Evolutionary conservation across 1,284 basidiomycete genomes (phyloP).

Genomic region (Malassezia sp.): DNA sequence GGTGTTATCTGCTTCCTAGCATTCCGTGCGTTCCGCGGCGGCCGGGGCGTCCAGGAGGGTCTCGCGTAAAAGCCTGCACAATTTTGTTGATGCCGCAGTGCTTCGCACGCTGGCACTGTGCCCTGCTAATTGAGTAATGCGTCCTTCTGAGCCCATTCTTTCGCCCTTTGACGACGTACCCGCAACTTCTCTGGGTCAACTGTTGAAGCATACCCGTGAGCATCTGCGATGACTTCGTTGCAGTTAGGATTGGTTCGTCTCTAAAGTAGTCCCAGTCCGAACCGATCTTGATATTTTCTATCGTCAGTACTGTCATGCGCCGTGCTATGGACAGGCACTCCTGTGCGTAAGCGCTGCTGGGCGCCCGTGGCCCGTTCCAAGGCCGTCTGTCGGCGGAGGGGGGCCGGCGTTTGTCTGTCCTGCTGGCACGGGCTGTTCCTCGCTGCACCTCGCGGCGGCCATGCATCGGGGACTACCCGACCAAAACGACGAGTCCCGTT

Average conservation of each 20-base stretch:
- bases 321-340: neutral
- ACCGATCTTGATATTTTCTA: too few relatives aligned
- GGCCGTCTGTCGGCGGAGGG: too few relatives aligned
- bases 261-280: too few relatives aligned
- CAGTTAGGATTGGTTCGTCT: neutral
- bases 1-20: slow-evolving; percentile 31
- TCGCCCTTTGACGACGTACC: neutral
- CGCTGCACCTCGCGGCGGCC: too few relatives aligned
- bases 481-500: too few relatives aligned
- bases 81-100: slow-evolving; percentile 9
- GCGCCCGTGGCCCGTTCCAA: too few relatives aligned
- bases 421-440: too few relatives aligned
- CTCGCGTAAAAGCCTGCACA: slow-evolving; percentile 14
- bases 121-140: slow-evolving; percentile 12
- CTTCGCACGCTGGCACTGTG: neutral
- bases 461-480: too few relatives aligned
- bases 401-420: too few relatives aligned
- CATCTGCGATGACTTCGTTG: slow-evolving; percentile 3
- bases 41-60: slow-evolving; percentile 41
- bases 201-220: slow-evolving; percentile 8
- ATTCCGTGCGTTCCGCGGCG: slow-evolving; percentile 41
- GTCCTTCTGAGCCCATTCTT: neutral
- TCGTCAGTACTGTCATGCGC: neutral
- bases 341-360: neutral
- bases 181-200: neutral